phyloP scores from a whole-genome alignment of 208 protist species.

The Wallacemonas collosoma region DNA sequence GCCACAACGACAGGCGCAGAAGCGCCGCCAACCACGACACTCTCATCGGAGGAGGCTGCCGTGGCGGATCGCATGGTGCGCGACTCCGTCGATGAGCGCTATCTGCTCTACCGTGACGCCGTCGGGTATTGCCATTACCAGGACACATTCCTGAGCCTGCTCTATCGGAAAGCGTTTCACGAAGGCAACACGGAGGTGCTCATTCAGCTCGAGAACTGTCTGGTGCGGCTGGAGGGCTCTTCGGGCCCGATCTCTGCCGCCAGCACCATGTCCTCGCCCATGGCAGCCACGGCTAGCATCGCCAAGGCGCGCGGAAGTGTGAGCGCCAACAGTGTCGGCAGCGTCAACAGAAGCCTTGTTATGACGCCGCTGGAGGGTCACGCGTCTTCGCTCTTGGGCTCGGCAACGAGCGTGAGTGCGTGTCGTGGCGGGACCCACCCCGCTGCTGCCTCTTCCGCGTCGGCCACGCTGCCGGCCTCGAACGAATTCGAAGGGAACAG shows the following conservation, averaged over 20 bases:
- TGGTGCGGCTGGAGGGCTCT: constrained; percentile 48
- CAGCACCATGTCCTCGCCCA: constrained; percentile 5
- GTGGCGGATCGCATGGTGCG: constrained; percentile 41
- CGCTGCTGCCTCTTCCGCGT: background rate
- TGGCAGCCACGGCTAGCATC: constrained; percentile 20
- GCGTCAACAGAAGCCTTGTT: background rate
- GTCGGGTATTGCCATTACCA: constrained; percentile 61
- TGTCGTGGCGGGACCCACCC: too few relatives aligned
- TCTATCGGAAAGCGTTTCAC: constrained; percentile 72
- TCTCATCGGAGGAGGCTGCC: constrained; percentile 27
- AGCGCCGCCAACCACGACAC: background rate
- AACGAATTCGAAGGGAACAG: constrained; percentile 35
- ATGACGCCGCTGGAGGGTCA: too few relatives aligned
- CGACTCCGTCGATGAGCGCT: constrained; percentile 80
- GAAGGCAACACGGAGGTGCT: constrained; percentile 58
- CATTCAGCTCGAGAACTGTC: constrained; percentile 76
- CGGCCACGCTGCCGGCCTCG: background rate
- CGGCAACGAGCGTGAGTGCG: too few relatives aligned
- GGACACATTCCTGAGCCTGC: constrained; percentile 72
- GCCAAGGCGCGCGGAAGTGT: constrained; percentile 9
- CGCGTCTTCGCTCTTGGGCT: too few relatives aligned
- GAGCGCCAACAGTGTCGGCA: constrained; percentile 3
- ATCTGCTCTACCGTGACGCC: constrained; percentile 63
- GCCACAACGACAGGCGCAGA: background rate
- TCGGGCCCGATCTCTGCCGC: constrained; percentile 18